A percentile compares a stretch with the other conserved stretches of the same genome.
phyloP scores from a whole-genome alignment of 2,329 filamentous ascomycete genomes.

The Cytospora piceae region DNA sequence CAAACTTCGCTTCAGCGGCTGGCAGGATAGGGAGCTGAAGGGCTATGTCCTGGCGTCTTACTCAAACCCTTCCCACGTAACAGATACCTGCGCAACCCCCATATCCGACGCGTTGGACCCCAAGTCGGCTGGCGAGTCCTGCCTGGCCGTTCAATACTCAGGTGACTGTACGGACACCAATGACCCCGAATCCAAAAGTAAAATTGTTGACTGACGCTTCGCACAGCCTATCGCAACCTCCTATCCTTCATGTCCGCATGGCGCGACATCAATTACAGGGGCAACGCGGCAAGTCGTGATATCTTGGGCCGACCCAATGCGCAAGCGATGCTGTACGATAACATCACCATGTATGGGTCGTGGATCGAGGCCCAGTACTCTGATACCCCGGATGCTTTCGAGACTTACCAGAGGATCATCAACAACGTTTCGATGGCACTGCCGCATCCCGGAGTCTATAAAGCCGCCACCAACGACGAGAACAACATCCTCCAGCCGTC shows the following conservation, averaged over 20 bases:
- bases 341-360: slow-evolving; percentile 69
- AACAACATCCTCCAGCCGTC: slow-evolving; percentile 74
- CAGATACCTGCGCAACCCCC: slow-evolving; percentile 62
- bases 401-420: slow-evolving; percentile 59
- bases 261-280: slow-evolving; percentile 50
- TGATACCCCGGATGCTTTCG: slow-evolving; percentile 56
- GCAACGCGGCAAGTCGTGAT: slow-evolving; percentile 45
- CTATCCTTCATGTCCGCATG: slow-evolving; percentile 63
- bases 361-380: slow-evolving; percentile 66
- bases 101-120: slow-evolving; percentile 50
- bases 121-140: slow-evolving; percentile 53
- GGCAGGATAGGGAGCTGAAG: slow-evolving; percentile 52
- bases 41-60: slow-evolving; percentile 65
- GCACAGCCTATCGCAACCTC: slow-evolving; percentile 67
- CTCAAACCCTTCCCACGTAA: slow-evolving; percentile 63
- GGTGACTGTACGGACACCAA: slow-evolving; percentile 54
- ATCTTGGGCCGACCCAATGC: slow-evolving; percentile 59
- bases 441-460: slow-evolving; percentile 71
- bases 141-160: slow-evolving; percentile 70
- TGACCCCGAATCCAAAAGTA: background rate
- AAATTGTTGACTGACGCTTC: slow-evolving; percentile 15
- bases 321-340: slow-evolving; percentile 68
- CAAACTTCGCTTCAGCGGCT: slow-evolving; percentile 64
- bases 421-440: slow-evolving; percentile 80
- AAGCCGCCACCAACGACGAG: slow-evolving; percentile 60